Evolutionary conservation across 257 asterid species (phyloP).

Genomic region (Lycium barbarum): DNA sequence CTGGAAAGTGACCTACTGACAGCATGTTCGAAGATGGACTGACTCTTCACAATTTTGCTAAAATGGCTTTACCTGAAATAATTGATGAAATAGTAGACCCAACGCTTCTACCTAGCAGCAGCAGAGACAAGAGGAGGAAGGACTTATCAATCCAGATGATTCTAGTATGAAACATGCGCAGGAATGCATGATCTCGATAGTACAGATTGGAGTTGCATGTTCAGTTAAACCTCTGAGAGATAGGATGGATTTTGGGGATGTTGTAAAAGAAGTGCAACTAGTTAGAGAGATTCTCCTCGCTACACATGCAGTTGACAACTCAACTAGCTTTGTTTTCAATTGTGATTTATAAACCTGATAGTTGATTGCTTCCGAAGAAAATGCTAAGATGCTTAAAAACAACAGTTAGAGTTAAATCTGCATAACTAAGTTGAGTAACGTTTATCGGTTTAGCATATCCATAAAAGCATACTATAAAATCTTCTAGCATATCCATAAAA

Average conservation of each 20-base stretch:
- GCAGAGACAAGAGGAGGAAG: background rate
- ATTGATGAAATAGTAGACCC: constrained; percentile 34
- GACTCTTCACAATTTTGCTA: constrained; percentile 31
- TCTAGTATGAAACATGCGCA: background rate
- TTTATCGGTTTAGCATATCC: background rate
- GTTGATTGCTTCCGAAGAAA: background rate
- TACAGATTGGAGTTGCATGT: background rate
- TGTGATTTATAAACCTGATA: background rate
- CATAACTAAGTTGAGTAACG: background rate
- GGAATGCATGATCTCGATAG: background rate
- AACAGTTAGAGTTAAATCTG: background rate
- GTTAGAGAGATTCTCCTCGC: constrained; percentile 32
- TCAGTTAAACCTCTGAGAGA: background rate
- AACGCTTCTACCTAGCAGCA: background rate
- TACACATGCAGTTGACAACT: constrained; percentile 16
- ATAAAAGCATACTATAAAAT: background rate
- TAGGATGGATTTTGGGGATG: background rate
- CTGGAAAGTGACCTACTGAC: constrained; percentile 29
- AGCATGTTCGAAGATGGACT: constrained; percentile 28
- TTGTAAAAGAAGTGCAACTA: background rate
- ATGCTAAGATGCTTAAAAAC: background rate
- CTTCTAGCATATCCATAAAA: background rate
- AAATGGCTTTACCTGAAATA: constrained; percentile 26
- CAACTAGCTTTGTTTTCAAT: constrained; percentile 3
- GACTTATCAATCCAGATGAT: background rate